phyloP scores from a whole-genome alignment of 164 flowering plant genomes.

The Umbellularia californica region DNA sequence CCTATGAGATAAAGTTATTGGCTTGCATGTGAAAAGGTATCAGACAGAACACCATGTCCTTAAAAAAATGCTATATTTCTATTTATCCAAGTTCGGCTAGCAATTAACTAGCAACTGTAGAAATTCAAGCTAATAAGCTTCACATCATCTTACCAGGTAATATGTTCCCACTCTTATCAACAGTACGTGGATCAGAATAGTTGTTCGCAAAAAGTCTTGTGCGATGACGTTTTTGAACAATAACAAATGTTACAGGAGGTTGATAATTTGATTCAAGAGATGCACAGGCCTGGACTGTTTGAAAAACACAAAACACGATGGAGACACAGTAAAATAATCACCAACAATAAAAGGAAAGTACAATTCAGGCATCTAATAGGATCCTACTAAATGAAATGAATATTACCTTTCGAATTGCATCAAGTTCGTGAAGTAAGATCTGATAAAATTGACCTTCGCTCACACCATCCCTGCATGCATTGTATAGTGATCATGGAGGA shows the following conservation, averaged over 20 bases:
- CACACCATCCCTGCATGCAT: constrained; percentile 41
- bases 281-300: constrained; percentile 20
- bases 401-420: constrained; percentile 38
- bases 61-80: no score
- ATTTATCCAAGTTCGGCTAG: not conserved
- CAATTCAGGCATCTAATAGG: not conserved
- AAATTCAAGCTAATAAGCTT: not conserved
- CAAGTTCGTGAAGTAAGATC: constrained; percentile 34
- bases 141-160: constrained; percentile 14
- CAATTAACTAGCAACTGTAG: not conserved
- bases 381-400: no score
- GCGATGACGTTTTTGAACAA: constrained; percentile 21
- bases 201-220: constrained; percentile 16
- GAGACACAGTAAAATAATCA: not conserved
- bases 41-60: no score
- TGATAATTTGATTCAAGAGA: constrained; percentile 18
- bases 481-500: not conserved
- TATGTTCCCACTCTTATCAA: constrained; percentile 21
- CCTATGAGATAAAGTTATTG: no score
- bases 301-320: not conserved
- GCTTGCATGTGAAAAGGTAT: no score
- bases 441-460: constrained; percentile 46
- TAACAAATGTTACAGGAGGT: constrained; percentile 20
- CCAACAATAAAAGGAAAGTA: not conserved
- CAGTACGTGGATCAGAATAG: constrained; percentile 8